Base-by-base conservation (phyloP, 176 grass and related monocot species). In the Coix lacrymajobi region DNA sequence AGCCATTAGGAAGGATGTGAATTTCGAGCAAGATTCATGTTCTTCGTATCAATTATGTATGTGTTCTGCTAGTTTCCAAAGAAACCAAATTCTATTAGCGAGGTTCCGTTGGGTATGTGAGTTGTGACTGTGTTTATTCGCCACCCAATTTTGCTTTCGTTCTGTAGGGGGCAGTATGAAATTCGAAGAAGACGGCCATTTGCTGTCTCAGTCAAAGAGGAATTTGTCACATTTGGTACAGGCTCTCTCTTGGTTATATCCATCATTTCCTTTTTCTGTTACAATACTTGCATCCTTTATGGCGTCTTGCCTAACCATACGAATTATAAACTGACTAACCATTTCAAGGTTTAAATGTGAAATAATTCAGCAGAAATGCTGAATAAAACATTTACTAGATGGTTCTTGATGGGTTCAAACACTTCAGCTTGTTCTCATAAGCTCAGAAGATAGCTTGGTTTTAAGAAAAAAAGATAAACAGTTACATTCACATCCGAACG, bases 111-210 rank as follows among this genome's bases (percentile, higher is more conserved):
- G 9, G 20, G 1, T 38, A n/a, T 85, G 4, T 69, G 40, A n/a
- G n/a, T n/a, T n/a, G n/a, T n/a, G n/a, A n/a, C n/a, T 85, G 4
- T 69, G 40, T 54, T 67, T 75, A 80, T 61, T 69, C 19, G n/a
- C 8, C 19, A 12, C 30, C 7, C 31, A 61, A 69, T 68, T 89
- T 39, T 12, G 16, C 52, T 40, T 78, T 49, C 38, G 4, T 76
- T 79, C 2, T 89, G 52, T 44, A 89, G 87, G 77, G 82, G 63
- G 83, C 20, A 13, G 26, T 54, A 34, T 52, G 63, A 77, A 71
- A 7, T 43, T 56, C 20, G 64, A 89, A 77, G 77, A 76, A 22
- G 52, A 77, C 63, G 29, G 38, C 1, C 52, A 62, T 54, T 70
- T 77, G 46, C 20, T 64, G 22, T 52, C 62, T 80, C 61, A 31